Evolutionary conservation across 2,329 filamentous ascomycete species (phyloP).

Genomic region (Diatrype stigma): DNA sequence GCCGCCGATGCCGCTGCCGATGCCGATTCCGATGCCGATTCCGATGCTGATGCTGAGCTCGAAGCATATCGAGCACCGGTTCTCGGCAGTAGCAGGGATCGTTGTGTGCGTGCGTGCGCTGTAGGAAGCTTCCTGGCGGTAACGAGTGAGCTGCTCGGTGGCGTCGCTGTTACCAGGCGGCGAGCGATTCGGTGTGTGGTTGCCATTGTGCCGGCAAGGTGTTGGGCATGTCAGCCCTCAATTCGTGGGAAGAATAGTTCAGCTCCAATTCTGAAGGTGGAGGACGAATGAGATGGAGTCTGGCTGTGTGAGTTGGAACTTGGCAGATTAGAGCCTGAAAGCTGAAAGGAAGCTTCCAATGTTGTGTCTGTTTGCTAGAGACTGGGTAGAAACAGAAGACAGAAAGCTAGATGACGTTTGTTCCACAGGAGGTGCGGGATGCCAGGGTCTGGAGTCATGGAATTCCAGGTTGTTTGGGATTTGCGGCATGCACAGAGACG

Average conservation of each 20-base stretch:
- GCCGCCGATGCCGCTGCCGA: not conserved
- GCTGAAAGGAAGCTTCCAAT: too few species aligned
- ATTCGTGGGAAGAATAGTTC: constrained; percentile 16
- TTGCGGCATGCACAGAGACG: too few species aligned
- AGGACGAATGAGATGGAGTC: not conserved
- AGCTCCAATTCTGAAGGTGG: not conserved
- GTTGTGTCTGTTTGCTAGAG: too few species aligned
- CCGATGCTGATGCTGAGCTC: not conserved
- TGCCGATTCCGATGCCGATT: not conserved
- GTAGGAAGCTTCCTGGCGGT: constrained; percentile 12
- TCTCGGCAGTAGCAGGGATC: constrained; percentile 10
- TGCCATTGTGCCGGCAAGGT: constrained; percentile 19
- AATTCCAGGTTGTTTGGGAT: too few species aligned
- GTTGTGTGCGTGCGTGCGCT: not conserved
- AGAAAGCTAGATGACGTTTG: too few species aligned
- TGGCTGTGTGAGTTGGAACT: too few species aligned
- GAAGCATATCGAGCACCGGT: constrained; percentile 2
- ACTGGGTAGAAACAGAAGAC: too few species aligned
- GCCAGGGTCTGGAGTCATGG: too few species aligned
- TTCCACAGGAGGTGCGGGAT: too few species aligned
- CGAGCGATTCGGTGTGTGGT: constrained; percentile 17
- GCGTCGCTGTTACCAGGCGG: constrained; percentile 13
- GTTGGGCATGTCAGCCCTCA: constrained; percentile 25
- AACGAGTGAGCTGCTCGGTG: constrained; percentile 11
- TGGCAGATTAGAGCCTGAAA: too few species aligned